A percentile compares a stretch with the other conserved stretches of the same genome.
phyloP scores from a whole-genome alignment of 306 rosid genomes.

The Astragalus glycyphyllos region DNA sequence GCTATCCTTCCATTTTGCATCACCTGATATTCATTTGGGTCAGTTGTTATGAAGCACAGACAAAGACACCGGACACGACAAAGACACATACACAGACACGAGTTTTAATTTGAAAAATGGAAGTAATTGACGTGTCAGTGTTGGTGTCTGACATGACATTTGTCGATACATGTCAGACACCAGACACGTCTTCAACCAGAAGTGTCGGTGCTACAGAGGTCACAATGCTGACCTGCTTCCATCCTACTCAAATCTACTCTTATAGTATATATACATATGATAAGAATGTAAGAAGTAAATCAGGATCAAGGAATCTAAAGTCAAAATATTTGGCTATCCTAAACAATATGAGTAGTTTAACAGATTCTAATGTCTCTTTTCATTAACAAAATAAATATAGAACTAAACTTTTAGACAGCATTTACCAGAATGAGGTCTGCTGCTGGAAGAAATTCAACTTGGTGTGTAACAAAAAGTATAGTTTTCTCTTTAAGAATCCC shows the following conservation, averaged over 20 bases:
- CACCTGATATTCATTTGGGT: conserved; percentile 61
- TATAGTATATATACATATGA: neutral
- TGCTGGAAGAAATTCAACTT: conserved; percentile 98
- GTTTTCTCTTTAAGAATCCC: conserved; percentile 89
- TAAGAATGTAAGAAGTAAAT: neutral
- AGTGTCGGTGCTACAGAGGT: too few species aligned
- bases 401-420: conserved; percentile 18
- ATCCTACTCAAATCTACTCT: conserved; percentile 1
- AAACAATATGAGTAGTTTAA: neutral
- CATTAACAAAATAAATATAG: conserved; percentile 2
- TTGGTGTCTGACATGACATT: too few species aligned
- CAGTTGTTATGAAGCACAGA: neutral
- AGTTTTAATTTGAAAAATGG: too few species aligned
- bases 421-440: conserved; percentile 92
- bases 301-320: neutral
- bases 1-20: conserved; percentile 90
- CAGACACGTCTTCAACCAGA: too few species aligned
- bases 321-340: neutral
- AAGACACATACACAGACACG: too few species aligned
- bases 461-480: conserved; percentile 85
- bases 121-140: too few species aligned
- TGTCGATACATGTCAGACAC: too few species aligned
- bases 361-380: neutral
- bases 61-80: too few species aligned
- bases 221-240: conserved; percentile 5